A percentile compares a stretch with the other conserved stretches of the same genome.
phyloP scores from a whole-genome alignment of 2,329 filamentous ascomycete genomes.

The Sporothrix curviconia region DNA sequence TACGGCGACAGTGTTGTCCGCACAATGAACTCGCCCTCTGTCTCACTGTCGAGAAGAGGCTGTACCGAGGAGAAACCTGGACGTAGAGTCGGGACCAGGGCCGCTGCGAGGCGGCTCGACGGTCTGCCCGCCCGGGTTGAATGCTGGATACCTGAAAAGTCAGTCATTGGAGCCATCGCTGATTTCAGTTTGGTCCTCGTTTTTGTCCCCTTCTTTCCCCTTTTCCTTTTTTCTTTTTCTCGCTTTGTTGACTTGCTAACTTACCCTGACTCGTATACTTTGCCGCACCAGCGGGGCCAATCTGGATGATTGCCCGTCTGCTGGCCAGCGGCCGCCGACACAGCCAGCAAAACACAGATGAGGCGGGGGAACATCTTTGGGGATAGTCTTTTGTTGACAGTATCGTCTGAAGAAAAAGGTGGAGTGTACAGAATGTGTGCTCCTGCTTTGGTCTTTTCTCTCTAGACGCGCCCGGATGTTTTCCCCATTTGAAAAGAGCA shows the following conservation, averaged over 20 bases:
- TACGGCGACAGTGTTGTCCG: slow-evolving; percentile 36
- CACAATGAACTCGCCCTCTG: slow-evolving; percentile 37
- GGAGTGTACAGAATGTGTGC: no score
- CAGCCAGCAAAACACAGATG: background rate
- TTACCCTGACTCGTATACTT: slow-evolving; percentile 38
- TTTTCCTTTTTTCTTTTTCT: no score
- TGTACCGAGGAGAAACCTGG: slow-evolving; percentile 40
- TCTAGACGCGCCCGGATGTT: no score
- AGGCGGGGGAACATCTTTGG: background rate
- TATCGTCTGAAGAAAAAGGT: no score
- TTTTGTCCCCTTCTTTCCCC: no score
- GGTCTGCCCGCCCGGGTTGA: slow-evolving; percentile 40
- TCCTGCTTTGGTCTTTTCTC: no score
- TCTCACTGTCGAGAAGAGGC: slow-evolving; percentile 38
- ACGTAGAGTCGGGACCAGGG: slow-evolving; percentile 36
- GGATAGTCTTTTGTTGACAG: no score
- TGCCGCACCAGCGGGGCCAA: slow-evolving; percentile 43
- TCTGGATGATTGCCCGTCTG: slow-evolving; percentile 36
- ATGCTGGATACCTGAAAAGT: slow-evolving; percentile 30
- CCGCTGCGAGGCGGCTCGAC: slow-evolving; percentile 28
- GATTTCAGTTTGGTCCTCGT: no score
- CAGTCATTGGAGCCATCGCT: background rate
- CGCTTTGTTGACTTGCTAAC: background rate
- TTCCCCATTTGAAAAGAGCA: no score
- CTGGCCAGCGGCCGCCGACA: slow-evolving; percentile 11